These are phyloP conservation scores for Gossypium anomalum DNA, from an alignment of 345 rosid species.

Conservation along the genomic window DNA sequence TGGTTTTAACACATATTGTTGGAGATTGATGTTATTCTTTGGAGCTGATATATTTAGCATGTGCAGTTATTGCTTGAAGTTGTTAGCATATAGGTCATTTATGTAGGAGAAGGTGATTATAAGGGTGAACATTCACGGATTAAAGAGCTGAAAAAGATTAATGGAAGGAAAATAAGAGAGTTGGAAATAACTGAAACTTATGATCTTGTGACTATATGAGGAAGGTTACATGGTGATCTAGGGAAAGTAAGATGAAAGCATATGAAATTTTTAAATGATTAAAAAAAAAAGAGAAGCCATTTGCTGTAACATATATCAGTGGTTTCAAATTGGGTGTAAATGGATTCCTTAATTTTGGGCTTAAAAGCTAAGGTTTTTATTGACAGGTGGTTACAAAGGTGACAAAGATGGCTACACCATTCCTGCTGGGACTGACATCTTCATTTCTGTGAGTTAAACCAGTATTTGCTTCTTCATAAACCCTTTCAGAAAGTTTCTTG, in stretches of 20 bases:
- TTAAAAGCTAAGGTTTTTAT: constrained; percentile 10
- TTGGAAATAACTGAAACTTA: neutral
- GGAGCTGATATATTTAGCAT: neutral
- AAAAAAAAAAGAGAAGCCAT: neutral
- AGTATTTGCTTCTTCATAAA: neutral
- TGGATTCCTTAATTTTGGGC: neutral
- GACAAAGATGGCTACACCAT: constrained; percentile 63
- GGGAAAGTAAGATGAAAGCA: neutral
- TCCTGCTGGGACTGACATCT: constrained; percentile 86
- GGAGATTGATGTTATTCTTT: neutral
- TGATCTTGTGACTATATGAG: neutral
- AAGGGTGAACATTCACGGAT: neutral
- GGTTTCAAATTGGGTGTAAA: neutral
- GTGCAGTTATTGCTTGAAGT: neutral
- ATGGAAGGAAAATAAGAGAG: neutral
- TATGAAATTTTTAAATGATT: neutral
- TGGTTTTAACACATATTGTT: neutral
- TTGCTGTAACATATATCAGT: neutral
- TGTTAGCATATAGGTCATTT: neutral
- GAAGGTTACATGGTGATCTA: neutral
- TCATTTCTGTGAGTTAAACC: constrained; percentile 60
- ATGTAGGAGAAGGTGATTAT: neutral
- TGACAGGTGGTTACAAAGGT: constrained; percentile 78
- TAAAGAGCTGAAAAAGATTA: neutral
- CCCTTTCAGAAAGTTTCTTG: neutral